Conservation (phyloP, 2,329 filamentous ascomycete species). For the Microthyrium microscopicum region DNA sequence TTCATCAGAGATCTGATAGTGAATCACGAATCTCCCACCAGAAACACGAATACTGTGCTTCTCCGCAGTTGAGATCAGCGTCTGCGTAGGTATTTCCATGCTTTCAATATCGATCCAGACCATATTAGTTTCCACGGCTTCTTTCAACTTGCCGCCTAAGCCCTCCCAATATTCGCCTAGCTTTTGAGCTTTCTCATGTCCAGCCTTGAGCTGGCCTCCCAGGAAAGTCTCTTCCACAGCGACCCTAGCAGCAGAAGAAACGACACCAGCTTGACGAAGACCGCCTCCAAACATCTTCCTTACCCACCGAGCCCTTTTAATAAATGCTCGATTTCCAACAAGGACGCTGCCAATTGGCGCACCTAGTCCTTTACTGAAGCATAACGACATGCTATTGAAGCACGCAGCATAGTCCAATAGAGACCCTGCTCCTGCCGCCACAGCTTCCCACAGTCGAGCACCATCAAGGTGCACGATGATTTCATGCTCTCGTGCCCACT, state of each 20-base stretch:
- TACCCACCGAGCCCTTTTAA: slow-evolving; percentile 56
- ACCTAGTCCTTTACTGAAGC: slow-evolving; percentile 69
- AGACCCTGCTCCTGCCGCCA: slow-evolving; percentile 49
- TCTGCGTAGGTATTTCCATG: slow-evolving; percentile 34
- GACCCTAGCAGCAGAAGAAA: slow-evolving; percentile 58
- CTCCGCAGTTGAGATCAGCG: slow-evolving; percentile 37
- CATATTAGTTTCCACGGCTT: slow-evolving; percentile 81
- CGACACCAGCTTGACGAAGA: slow-evolving; percentile 56
- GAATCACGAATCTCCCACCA: slow-evolving; percentile 46
- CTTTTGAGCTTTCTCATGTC: slow-evolving; percentile 45
- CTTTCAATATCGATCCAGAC: slow-evolving; percentile 62
- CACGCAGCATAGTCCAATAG: slow-evolving; percentile 49
- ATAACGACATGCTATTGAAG: slow-evolving; percentile 61
- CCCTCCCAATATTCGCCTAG: slow-evolving; percentile 50
- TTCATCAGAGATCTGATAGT: slow-evolving; percentile 56
- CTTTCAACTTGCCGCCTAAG: slow-evolving; percentile 49
- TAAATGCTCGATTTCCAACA: slow-evolving; percentile 39
- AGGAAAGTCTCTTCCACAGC: slow-evolving; percentile 68
- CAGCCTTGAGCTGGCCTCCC: slow-evolving; percentile 42
- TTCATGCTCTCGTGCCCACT: slow-evolving; percentile 44
- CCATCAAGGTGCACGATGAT: slow-evolving; percentile 66
- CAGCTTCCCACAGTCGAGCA: slow-evolving; percentile 68
- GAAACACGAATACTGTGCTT: slow-evolving; percentile 40
- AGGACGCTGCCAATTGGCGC: slow-evolving; percentile 67
- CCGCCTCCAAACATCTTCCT: slow-evolving; percentile 71